Base-by-base conservation (phyloP, 139 green algal species). In the Monoraphidium neglectum region DNA sequence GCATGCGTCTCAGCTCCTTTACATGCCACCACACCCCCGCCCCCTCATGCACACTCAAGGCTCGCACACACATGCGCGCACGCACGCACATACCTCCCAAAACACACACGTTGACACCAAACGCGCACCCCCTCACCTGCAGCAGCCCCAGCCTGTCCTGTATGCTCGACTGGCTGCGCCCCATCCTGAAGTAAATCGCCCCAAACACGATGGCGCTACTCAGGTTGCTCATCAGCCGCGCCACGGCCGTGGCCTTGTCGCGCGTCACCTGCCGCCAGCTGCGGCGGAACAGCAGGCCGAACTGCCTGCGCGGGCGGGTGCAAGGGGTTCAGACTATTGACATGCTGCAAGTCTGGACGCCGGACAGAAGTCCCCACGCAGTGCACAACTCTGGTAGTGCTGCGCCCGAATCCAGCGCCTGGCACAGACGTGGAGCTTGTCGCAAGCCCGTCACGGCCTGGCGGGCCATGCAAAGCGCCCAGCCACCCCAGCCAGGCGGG, bases 131-230 rank as follows among this genome's bases (percentile, higher is more conserved):
- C 26, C 65, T 12, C 51, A 84, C 85, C 85, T 90, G 85, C 74
- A 90, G 71, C 61, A 98, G 92, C 15, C 95, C 95, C 82, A 98
- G 83, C 35, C 95, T 77, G 84, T 97, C 90, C 80, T 98, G 94
- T 36, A 98, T 94, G 72, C 77, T 73, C 28, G 79, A 77, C 76
- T 97, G 92, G 6, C 70, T 82, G 26, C 82, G 68, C 28, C 84
- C 82, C 84, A 98, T 89, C 57, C 90, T 81, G 71, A 85, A 95
- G 86, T 93, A 99, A 84, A 99, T 98, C 79, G 79, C 74, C 26
- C 94, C 95, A 83, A 99, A 98, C 38, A 99, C 89, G 33, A 95
- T 24, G 0, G 95, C 95, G 26, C 89, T 95, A 33, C 76, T 90
- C 13, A 98, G 32, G 79, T 93, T 93, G 78, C 87, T 87, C 28